Evolutionary conservation across 306 rosid species (phyloP), one percentile per base, ranked within the genome.

Genomic region (Inga leiocalycina): DNA sequence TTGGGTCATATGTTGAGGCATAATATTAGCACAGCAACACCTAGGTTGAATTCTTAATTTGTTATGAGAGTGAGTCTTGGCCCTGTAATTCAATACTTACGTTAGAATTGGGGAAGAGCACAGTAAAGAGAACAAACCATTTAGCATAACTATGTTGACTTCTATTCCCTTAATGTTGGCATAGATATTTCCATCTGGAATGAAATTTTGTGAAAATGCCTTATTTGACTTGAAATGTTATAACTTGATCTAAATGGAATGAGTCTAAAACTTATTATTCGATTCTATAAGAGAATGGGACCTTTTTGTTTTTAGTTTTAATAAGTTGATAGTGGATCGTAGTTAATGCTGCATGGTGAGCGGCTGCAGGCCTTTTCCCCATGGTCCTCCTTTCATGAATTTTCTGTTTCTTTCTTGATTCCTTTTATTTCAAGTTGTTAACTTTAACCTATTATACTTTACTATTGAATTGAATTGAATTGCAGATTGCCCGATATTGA

Each of bases 401-500:
- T 48, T 48, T 48, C 51, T 3, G 0, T 48, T 14, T 8, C 14
- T 3, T 6, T 48, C 54, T 48, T 48, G 54, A 48, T 48, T 46
- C 51, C 51, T 46, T 46, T 2, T 15, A 10, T 3, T 46, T 46
- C 51, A 46, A 46, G 51, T 10, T 48, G 54, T 48, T 52, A 52
- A 52, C 59, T 52, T 17, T 52, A 9, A 68, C 43, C 4, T 68
- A 39, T 7, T 68, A 20, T 39, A 20, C 32, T 68, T 15, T 37
- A 19, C 27, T 20, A 0, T n/a, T 66, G 30, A 72, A 57, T 39
- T 34, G 35, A 27, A 1, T 34, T 19, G 22, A 52, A 52, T 52
- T 52, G 37, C 16, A 5, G 79, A 75, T 52, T 52, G 20, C 57
- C 16, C 54, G 74, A 52, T 77, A 37, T 49, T 84, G 54, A 76